Conservation (phyloP, 1,284 basidiomycete species). For the Tylopilus orsonianus region DNA sequence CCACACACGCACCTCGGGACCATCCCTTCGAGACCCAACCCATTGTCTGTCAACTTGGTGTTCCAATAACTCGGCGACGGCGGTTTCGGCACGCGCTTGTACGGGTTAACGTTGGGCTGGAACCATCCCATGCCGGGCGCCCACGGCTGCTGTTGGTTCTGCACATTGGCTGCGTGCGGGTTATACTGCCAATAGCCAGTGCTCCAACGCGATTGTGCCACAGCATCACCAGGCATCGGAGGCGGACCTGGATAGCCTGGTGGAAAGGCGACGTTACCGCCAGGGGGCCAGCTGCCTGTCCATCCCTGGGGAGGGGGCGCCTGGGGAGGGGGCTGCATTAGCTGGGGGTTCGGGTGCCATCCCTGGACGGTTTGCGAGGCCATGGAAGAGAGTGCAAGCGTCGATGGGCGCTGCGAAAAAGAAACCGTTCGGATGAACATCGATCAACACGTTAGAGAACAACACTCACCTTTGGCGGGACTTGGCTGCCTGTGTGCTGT, state of each 20-base stretch:
- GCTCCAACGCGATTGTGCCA: constrained; percentile 27
- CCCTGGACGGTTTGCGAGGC: constrained; percentile 30
- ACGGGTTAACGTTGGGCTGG: constrained; percentile 49
- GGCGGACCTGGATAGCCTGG: constrained; percentile 36
- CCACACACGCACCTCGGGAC: constrained; percentile 51
- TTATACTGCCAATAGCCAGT: constrained; percentile 35
- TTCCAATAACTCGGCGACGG: constrained; percentile 63
- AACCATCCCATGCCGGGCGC: constrained; percentile 33
- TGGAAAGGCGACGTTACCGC: constrained; percentile 29
- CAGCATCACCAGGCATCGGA: constrained; percentile 21
- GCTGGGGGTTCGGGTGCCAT: constrained; percentile 35
- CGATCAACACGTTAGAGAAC: constrained; percentile 5
- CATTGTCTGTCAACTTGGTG: constrained; percentile 56
- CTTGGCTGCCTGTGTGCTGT: background rate
- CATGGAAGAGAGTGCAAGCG: constrained; percentile 14
- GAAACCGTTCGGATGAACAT: constrained; percentile 6
- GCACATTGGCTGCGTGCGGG: constrained; percentile 23
- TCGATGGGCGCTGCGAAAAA: background rate
- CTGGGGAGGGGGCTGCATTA: constrained; percentile 31
- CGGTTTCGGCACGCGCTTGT: constrained; percentile 55
- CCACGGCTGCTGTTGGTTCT: constrained; percentile 31
- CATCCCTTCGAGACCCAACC: constrained; percentile 65
- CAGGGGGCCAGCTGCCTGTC: constrained; percentile 35
- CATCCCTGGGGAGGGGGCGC: constrained; percentile 31
- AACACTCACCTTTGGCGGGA: constrained; percentile 4